Conservation (phyloP, 1,139 yeast genomes). For the Fermentozyma sake region DNA sequence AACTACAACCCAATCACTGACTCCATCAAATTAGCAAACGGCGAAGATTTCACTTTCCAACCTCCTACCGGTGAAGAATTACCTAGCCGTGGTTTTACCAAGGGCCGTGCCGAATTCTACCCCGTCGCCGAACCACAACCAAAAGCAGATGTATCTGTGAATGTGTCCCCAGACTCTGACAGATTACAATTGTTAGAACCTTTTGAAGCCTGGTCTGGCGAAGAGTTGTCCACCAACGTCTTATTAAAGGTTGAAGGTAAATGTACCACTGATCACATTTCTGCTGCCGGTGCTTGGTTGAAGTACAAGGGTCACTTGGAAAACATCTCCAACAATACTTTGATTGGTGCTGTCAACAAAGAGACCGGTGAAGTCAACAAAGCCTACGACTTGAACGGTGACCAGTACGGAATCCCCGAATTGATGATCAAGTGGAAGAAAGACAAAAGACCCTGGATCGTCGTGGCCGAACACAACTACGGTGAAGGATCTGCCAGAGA, state of each 20-base stretch:
- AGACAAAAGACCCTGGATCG: conserved; percentile 83
- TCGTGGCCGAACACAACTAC: conserved; percentile 94
- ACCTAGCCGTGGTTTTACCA: conserved; percentile 74
- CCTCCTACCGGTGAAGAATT: conserved; percentile 78
- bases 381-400: conserved; percentile 85
- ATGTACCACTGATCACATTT: conserved; percentile 97
- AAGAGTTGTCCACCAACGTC: conserved; percentile 73
- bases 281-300: conserved; percentile 99
- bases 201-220: conserved; percentile 77
- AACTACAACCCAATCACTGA: conserved; percentile 86
- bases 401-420: conserved; percentile 81
- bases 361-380: conserved; percentile 95
- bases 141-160: conserved; percentile 61
- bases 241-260: conserved; percentile 92
- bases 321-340: conserved; percentile 89
- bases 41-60: conserved; percentile 65
- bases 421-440: conserved; percentile 93
- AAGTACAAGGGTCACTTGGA: conserved; percentile 97
- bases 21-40: conserved; percentile 58
- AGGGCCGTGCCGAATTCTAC: conserved; percentile 78
- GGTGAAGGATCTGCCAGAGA: conserved; percentile 99
- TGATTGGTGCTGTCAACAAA: conserved; percentile 94
- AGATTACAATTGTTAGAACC: conserved; percentile 78
- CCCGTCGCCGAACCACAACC: conserved; percentile 81
- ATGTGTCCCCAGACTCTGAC: conserved; percentile 71